These are phyloP conservation scores for Diversispora eburnea DNA, from an alignment of 192 early-diverging fungal species.

Conservation along the genomic window DNA sequence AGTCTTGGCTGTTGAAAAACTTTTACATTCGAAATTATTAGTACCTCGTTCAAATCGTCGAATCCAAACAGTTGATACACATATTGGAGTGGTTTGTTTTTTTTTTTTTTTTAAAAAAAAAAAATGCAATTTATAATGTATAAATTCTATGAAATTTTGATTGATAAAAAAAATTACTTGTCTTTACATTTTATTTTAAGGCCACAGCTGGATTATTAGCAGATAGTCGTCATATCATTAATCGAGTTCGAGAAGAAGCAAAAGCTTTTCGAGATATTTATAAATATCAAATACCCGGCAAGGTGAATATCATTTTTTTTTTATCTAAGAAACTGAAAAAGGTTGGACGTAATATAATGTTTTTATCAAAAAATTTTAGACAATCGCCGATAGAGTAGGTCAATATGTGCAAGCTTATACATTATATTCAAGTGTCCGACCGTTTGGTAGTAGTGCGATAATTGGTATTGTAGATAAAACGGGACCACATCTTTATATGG, in stretches of 20 bases:
- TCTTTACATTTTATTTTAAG: conserved; percentile 37
- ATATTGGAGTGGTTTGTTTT: conserved; percentile 83
- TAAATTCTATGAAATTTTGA: too few species aligned
- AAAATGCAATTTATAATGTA: too few species aligned
- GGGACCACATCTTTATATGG: conserved; percentile 87
- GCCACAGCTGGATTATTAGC: conserved; percentile 90
- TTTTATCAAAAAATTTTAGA: conserved; percentile 37
- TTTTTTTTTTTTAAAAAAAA: too few species aligned
- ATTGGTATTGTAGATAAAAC: conserved; percentile 75
- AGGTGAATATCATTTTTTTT: conserved; percentile 46
- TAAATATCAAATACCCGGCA: conserved; percentile 76
- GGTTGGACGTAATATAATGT: background rate
- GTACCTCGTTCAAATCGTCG: conserved; percentile 90
- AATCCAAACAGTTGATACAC: conserved; percentile 85
- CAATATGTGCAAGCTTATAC: conserved; percentile 97
- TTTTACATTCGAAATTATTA: conserved; percentile 90
- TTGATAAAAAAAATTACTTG: background rate
- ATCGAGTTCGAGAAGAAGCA: conserved; percentile 88
- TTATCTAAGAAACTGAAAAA: background rate
- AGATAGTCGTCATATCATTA: conserved; percentile 86
- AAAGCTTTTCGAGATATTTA: conserved; percentile 84
- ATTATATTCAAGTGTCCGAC: conserved; percentile 90
- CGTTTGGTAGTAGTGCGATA: conserved; percentile 86
- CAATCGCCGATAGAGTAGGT: conserved; percentile 88
- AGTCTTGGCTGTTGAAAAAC: conserved; percentile 94